Evolutionary conservation across 2,329 filamentous ascomycete genomes (phyloP), one percentile per base, ranked within the genome.

Genomic region (Metarhizium sp.): DNA sequence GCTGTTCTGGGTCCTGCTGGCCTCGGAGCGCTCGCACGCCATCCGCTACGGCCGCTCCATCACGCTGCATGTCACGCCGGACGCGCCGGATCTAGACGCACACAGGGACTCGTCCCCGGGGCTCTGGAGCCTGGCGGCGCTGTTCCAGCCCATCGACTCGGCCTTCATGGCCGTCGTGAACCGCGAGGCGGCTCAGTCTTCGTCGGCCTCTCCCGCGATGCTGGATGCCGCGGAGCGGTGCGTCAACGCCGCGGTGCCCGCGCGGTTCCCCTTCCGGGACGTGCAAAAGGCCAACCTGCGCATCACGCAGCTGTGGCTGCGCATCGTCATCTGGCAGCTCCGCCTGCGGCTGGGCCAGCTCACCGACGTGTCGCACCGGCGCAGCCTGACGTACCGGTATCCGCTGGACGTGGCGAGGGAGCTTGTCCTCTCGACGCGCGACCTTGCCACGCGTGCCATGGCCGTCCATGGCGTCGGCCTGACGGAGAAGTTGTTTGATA

Each of bases 401-500:
- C 73, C 74, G 4, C 63, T 76, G 3, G 69, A 72, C 6, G 66
- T 75, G 6, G 73, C 71, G 11, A 72, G 68, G 50, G 70, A 74
- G 2, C 61, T 75, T 6, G 67, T 67, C 2, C 55, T 73, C 0
- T 73, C 71, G 1, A 75, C 71, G 0, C 60, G 69, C 2, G 69
- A 73, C 30, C 61, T 76, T 0, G 64, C 71, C 0, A 59, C 74
- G 1, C 65, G 67, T 16, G 71, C 70, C 48, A 70, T 77, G 54
- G 67, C 64, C 20, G 68, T 77, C 0, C 74, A 77, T 11, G 74
- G 74, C 0, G 72, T 73, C 10, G 74, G 74, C 0, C 58, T 77
- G n/a, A 76, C 74, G 0, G 74, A 77, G 55, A 77, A 77, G 57
- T 58, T 77, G 0, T 76, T 74, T 45, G 74, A 76, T 40, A 67